Conservation (phyloP, 2,329 filamentous ascomycete genomes). For the Colletotrichum euphorbiae region DNA sequence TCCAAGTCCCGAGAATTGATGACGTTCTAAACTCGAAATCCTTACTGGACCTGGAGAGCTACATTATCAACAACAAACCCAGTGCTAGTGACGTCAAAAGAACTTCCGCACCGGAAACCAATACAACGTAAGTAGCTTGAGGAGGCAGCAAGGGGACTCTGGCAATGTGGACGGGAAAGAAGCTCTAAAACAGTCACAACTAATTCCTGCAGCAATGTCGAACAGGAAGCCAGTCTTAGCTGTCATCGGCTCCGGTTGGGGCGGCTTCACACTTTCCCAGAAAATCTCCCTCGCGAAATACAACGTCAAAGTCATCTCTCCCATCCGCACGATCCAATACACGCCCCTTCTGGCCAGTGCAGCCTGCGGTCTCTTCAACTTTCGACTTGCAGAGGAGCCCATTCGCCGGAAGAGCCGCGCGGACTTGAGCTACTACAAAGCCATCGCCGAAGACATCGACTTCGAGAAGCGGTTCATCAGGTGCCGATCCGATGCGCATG, state of each 20-base stretch:
- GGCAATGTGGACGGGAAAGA: not conserved
- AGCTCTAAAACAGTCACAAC: no score
- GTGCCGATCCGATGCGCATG: conserved; percentile 91
- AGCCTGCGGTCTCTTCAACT: conserved; percentile 96
- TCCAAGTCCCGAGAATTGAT: conserved; percentile 19
- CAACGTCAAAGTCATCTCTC: conserved; percentile 97
- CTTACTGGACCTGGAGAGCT: not conserved
- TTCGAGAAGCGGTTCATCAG: conserved; percentile 87
- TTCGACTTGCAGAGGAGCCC: conserved; percentile 99
- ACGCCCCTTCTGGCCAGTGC: conserved; percentile 96
- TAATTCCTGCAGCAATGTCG: accelerated
- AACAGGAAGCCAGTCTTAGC: conserved; percentile 29
- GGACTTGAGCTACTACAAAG: conserved; percentile 98
- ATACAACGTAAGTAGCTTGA: conserved; percentile 6
- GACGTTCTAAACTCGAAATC: conserved; percentile 27
- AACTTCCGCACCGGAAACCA: not conserved
- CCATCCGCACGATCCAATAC: conserved; percentile 99
- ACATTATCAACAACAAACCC: not conserved
- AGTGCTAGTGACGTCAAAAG: conserved; percentile 24
- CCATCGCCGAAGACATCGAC: conserved; percentile 95
- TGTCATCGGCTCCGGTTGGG: conserved; percentile 88
- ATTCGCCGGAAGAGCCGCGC: conserved; percentile 94
- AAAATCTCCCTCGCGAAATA: conserved; percentile 98
- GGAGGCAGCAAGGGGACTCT: not conserved
- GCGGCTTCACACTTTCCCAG: conserved; percentile 43